Base-by-base conservation (phyloP, 768 basidiomycete genomes). In the Pisolithus tinctorius region DNA sequence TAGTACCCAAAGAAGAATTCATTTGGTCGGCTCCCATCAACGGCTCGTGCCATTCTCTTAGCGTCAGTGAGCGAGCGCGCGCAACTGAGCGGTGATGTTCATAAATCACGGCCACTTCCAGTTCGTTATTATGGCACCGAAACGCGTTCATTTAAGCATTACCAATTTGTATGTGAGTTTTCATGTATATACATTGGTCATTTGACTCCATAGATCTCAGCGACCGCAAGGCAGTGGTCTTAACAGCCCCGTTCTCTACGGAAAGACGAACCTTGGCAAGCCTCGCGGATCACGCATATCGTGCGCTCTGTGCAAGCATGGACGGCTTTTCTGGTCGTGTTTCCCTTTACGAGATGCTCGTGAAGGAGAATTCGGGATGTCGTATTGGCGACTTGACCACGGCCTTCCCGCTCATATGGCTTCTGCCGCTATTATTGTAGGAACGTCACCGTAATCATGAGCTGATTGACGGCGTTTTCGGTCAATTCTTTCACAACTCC, bases 1-100 rank as follows among this genome's bases (percentile, higher is more conserved):
- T 53, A 55, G 49, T 50, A 44, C 52, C 50, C 45, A 57, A 58
- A 58, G 49, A 52, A 49, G 55, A 29, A 40, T 6, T 48, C 49
- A 49, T 44, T 41, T 50, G 34, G 44, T 34, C 17, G 42, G 30
- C 16, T 46, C 44, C 44, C 48, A 44, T 36, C 48, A 37, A 14
- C 45, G 39, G 41, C 42, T 29, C 23, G 26, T 43, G 48, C 8
- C 26, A 36, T 27, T 53, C 38, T 55, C 54, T 47, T 55, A 29
- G 14, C 26, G 43, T 16, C 23, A 6, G 25, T 8, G 17, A 44
- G 17, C 43, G 14, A 25, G 17, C 26, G 16, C 40, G 40, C 23
- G 10, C n/a, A 11, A 41, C 17, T 23, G 40, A 17, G 40, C 40
- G 23, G 23, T 23, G 42, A 43, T 11, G 42, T 27, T 6, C 27